Conservation (phyloP, 106 monocot species). For the Amphibolis antarctica region DNA sequence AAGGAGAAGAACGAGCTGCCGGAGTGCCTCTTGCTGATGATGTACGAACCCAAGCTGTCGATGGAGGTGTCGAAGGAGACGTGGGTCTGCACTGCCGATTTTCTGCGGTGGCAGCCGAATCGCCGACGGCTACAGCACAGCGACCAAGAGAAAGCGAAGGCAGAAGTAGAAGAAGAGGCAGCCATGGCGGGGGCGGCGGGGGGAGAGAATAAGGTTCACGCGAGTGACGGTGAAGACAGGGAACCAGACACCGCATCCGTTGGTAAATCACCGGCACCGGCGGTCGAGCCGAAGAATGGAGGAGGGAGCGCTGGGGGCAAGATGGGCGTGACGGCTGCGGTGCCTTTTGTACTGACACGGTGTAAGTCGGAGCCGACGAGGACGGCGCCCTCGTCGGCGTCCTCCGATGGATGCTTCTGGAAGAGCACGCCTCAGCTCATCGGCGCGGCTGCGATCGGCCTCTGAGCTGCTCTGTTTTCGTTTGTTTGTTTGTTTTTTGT, state of each 20-base stretch:
- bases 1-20: slow-evolving; percentile 41
- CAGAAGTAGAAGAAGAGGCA: slow-evolving; percentile 2
- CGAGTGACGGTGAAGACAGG: not conserved
- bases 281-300: not conserved
- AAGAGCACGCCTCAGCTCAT: slow-evolving; percentile 74
- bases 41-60: slow-evolving; percentile 95
- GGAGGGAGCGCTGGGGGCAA: not conserved
- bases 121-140: slow-evolving; percentile 10
- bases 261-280: not conserved
- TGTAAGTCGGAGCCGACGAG: slow-evolving; percentile 97
- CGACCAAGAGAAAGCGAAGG: not conserved
- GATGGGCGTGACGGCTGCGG: slow-evolving; percentile 1
- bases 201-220: not conserved
- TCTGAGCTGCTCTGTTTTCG: not conserved
- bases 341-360: slow-evolving; percentile 57
- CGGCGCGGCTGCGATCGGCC: slow-evolving; percentile 21
- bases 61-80: slow-evolving; percentile 99
- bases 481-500: too few species aligned
- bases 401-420: slow-evolving; percentile 79
- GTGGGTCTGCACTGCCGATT: slow-evolving; percentile 87
- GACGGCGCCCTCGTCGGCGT: slow-evolving; percentile 14
- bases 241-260: not conserved
- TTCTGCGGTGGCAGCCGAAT: slow-evolving; percentile 44
- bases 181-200: not conserved
- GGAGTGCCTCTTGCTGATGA: slow-evolving; percentile 88